Conservation (phyloP, 140 eudicot species). For the Stevia rebaudiana region DNA sequence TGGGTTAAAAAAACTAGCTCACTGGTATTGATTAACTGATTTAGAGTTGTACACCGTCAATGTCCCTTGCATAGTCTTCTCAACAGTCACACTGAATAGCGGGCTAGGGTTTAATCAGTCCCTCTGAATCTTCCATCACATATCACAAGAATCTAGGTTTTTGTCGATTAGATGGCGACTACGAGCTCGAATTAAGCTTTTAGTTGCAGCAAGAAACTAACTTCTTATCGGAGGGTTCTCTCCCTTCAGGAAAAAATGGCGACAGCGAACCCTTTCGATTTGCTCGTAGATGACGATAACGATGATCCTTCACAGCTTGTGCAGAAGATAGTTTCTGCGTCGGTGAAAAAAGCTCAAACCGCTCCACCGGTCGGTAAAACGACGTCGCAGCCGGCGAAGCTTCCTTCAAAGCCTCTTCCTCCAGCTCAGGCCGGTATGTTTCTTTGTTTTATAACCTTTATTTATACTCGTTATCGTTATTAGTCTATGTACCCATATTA, state of each 20-base stretch:
- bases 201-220: not conserved
- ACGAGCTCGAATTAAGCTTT: conserved; percentile 14
- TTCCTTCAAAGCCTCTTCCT: conserved; percentile 77
- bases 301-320: conserved; percentile 72
- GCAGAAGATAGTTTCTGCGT: conserved; percentile 39
- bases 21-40: no score
- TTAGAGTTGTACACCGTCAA: no score
- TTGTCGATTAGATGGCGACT: conserved; percentile 1
- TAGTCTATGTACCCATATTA: no score
- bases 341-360: conserved; percentile 36
- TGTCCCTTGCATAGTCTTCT: not conserved
- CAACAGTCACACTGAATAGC: conserved; percentile 19
- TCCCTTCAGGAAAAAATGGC: conserved; percentile 46
- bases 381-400: conserved; percentile 31
- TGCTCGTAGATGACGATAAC: conserved; percentile 77
- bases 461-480: no score
- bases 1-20: no score
- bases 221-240: conserved; percentile 18
- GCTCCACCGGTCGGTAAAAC: conserved; percentile 34
- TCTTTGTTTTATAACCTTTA: not conserved
- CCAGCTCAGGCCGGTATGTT: conserved; percentile 90
- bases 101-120: conserved; percentile 57
- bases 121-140: no score
- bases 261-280: conserved; percentile 80
- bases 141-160: no score